Evolutionary conservation across 129 eudicot species (phyloP), one percentile per base, ranked within the genome.

Genomic region (Flaveria linearis): DNA sequence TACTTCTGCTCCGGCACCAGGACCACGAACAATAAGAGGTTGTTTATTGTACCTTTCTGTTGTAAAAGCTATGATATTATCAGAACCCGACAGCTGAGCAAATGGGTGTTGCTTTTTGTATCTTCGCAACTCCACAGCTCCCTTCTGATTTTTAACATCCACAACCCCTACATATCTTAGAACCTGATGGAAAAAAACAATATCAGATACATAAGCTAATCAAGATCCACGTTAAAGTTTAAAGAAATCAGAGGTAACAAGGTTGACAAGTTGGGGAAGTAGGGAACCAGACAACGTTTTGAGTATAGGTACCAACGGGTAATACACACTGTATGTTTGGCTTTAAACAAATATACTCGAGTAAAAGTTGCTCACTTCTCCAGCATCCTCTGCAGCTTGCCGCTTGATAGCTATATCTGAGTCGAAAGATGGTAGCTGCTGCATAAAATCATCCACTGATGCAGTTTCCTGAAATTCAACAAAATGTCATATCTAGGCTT

Each of bases 1-100:
- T 42, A 94, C 99, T 84, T 89, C 91, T 4, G 99, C 99, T 43
- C 99, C 99, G 18, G 99, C 99, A 56, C 99, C 99, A 0, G 99
- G 99, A 0, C 99, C 99, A 53, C 99, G 99, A 17, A 94, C 90
- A 47, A 94, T 94, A 18, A 94, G 81, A 30, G 97, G 99, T 51
- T 94, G 97, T 71, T 94, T 85, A 30, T 89, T 84, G 84, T 94
- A 94, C 80, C 99, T 84, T 85, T 85, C 90, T 20, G 97, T 94
- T 2, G 97, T 89, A 78, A 94, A 94, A 3, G 96, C 96, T 47
- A 94, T 94, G 30, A 94, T 94, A 83, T 94, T 94, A 73, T 94
- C 99, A 5, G 99, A 94, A 62, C 97, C 99, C 0, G 99, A 87
- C n/a, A 94, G 97, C 69, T 94, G 99, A 0, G 99, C 97, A 73